These are phyloP conservation scores for Lactarius sanguifluus DNA, from an alignment of 768 basidiomycete genomes.

Conservation along the genomic window DNA sequence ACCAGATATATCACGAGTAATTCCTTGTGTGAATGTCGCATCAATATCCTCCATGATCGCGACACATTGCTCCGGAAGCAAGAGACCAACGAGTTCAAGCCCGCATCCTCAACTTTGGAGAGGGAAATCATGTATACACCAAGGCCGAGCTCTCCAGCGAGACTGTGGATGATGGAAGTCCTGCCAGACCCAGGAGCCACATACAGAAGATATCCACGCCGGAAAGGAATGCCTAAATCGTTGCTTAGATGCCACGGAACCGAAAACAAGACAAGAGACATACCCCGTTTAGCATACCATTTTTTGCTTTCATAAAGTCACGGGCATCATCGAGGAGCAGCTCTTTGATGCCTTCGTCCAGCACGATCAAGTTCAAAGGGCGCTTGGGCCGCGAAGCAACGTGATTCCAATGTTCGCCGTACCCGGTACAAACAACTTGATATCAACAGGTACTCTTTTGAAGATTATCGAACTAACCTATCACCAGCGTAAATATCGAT, in stretches of 20 bases:
- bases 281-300: conserved; percentile 70
- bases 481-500: conserved; percentile 47
- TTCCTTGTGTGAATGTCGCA: conserved; percentile 58
- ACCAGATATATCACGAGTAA: conserved; percentile 38
- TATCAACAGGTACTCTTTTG: not conserved
- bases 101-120: too few relatives aligned
- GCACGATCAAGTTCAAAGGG: conserved; percentile 61
- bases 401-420: conserved; percentile 49
- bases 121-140: conserved; percentile 72
- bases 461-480: conserved; percentile 33
- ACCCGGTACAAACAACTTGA: conserved; percentile 10
- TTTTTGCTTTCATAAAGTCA: conserved; percentile 66
- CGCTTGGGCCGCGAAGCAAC: conserved; percentile 63
- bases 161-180: conserved; percentile 71
- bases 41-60: conserved; percentile 92
- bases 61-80: too few relatives aligned
- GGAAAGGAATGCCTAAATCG: conserved; percentile 60
- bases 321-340: conserved; percentile 63
- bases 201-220: conserved; percentile 73
- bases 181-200: conserved; percentile 79
- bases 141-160: conserved; percentile 76
- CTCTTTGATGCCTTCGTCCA: conserved; percentile 69
- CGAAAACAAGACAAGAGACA: conserved; percentile 3
- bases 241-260: not conserved
- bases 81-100: too few relatives aligned